Base-by-base conservation (phyloP, 441 rosid genomes). In the Brassica hybrid region DNA sequence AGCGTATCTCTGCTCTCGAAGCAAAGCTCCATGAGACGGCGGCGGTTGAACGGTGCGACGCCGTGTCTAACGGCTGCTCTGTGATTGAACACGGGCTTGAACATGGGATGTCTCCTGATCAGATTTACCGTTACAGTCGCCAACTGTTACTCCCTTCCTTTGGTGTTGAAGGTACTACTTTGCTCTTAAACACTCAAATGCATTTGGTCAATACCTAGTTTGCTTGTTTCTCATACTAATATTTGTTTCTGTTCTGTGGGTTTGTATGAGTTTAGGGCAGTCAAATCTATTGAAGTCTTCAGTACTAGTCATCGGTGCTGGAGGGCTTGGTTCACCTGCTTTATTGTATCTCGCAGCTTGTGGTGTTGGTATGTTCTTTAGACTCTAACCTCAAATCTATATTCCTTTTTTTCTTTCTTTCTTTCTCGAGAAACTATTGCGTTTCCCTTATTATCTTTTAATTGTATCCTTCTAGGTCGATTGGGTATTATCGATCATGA, bases 301-400 rank as follows among this genome's bases (percentile, higher is more conserved):
- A 0, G 80, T 95, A 71, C 80, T 95, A 73, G 95, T 95, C 9
- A 87, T 95, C 32, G 99, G 99, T 79, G 99, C 99, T 34, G 99
- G 99, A 82, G 99, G 99, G 5, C 81, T 95, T 71, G 99, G 98
- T 71, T 92, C 98, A 21, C 98, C 98, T 4, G 97, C 95, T 52
- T 82, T 95, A 70, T 65, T 95, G 58, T 95, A 93, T 85, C 93
- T 95, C 4, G 99, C 97, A 30, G 98, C 97, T 63, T 93, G 89
- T 80, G 99, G 98, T 61, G 91, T 91, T 75, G 99, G 99, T 95
- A 73, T 78, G 80, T 60, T 69, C 62, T 50, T 54, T 27, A 13
- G 25, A 65, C 17, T 8, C 61, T 62, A 67, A 21, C 7, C 50
- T 79, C 43, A 70, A 56, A 25, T 67, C 11, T 60, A 16, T 52